Percentiles rank a stretch among this genome's conserved stretches.
Conservation (phyloP, 352 stramenopile species). For the Globisporangium splendens region DNA sequence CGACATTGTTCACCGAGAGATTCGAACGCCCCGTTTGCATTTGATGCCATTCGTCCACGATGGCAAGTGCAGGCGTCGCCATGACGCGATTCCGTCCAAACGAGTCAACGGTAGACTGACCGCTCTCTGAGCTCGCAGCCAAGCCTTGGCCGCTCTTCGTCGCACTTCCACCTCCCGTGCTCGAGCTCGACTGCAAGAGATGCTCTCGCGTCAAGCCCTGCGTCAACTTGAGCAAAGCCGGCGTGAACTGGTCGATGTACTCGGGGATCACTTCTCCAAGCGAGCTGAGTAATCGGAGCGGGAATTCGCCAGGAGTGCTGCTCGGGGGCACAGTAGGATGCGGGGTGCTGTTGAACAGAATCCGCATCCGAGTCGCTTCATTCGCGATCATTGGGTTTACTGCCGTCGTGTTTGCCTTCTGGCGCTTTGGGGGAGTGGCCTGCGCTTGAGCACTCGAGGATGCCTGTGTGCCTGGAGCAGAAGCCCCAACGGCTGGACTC, state of each 20-base stretch:
- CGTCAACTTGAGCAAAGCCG: conserved; percentile 75
- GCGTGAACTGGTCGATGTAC: conserved; percentile 77
- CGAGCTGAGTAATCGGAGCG: conserved; percentile 60
- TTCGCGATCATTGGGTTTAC: conserved; percentile 48
- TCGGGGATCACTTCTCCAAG: conserved; percentile 57
- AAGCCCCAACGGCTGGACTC: conserved; percentile 7
- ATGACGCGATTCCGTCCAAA: conserved; percentile 82
- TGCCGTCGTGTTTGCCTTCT: conserved; percentile 29
- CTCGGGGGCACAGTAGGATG: conserved; percentile 32
- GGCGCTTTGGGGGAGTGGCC: conserved; percentile 24
- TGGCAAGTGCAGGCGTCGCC: conserved; percentile 82
- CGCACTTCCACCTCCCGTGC: conserved; percentile 7
- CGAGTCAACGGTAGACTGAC: conserved; percentile 50
- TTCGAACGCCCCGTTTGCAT: conserved; percentile 69
- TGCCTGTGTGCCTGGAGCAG: conserved; percentile 13
- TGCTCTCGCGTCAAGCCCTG: conserved; percentile 84
- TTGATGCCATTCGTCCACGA: conserved; percentile 80
- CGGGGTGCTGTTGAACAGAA: conserved; percentile 47
- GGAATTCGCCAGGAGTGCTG: conserved; percentile 66
- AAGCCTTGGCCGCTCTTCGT: conserved; percentile 8
- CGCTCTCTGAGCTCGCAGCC: conserved; percentile 33
- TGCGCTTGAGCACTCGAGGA: conserved; percentile 7
- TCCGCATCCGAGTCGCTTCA: conserved; percentile 51
- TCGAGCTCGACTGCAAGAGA: conserved; percentile 53
- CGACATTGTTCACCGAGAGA: conserved; percentile 78